Evolutionary conservation across 192 early-diverging fungal species (phyloP).

Genomic region (Linnemannia schmuckeri): DNA sequence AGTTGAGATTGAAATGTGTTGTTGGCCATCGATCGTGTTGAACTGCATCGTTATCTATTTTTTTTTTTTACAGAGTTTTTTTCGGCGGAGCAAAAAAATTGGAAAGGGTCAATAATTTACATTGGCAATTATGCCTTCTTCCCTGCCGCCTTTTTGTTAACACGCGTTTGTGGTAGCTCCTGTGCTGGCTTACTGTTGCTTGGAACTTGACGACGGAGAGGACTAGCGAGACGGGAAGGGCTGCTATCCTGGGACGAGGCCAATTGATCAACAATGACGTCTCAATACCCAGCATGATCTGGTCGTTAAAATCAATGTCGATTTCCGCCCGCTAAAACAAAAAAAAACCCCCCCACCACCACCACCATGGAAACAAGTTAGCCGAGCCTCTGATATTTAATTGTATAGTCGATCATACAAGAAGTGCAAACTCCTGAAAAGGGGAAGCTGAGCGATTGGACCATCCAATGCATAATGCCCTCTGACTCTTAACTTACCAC

Average conservation of each 20-base stretch:
- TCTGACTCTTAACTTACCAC: conserved; percentile 54
- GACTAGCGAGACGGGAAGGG: conserved; percentile 90
- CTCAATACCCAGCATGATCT: conserved; percentile 93
- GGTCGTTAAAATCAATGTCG: conserved; percentile 90
- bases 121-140: background rate
- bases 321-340: conserved; percentile 77
- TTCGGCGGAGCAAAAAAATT: background rate
- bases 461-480: background rate
- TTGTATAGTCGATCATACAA: background rate
- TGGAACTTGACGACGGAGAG: conserved; percentile 91
- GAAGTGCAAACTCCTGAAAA: background rate
- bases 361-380: background rate
- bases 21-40: conserved; percentile 56
- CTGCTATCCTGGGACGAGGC: conserved; percentile 90
- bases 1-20: conserved; percentile 67
- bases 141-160: no score
- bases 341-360: conserved; percentile 9
- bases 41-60: conserved; percentile 59
- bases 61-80: background rate
- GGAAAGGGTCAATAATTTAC: background rate
- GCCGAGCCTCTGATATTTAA: background rate
- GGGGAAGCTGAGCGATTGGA: background rate
- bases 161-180: no score
- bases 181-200: conserved; percentile 74
- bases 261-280: conserved; percentile 95